Evolutionary conservation across 192 early-diverging fungal species (phyloP).

Genomic region (Umbelopsis ramanniana): DNA sequence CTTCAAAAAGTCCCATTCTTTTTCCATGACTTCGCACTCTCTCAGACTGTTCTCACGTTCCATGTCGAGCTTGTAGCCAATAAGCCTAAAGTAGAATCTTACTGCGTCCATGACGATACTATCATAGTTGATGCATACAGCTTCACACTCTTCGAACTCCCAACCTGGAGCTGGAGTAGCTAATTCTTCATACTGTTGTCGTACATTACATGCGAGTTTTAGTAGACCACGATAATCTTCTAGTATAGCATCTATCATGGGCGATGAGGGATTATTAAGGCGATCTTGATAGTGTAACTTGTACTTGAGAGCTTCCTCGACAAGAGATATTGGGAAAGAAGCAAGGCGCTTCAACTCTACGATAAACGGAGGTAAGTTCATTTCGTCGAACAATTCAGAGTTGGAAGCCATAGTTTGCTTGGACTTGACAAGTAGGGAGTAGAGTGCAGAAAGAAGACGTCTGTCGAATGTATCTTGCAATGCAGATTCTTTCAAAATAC

Average conservation of each 20-base stretch:
- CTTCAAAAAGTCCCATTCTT: slow-evolving; percentile 82
- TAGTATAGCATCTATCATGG: slow-evolving; percentile 77
- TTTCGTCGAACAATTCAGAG: slow-evolving; percentile 62
- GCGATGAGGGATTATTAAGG: slow-evolving; percentile 57
- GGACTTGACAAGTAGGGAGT: slow-evolving; percentile 61
- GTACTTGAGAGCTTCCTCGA: slow-evolving; percentile 81
- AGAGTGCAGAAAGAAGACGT: slow-evolving; percentile 66
- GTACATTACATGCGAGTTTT: slow-evolving; percentile 71
- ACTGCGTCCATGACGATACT: slow-evolving; percentile 70
- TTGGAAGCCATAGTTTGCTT: slow-evolving; percentile 75
- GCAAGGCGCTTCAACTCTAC: slow-evolving; percentile 70
- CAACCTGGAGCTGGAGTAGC: slow-evolving; percentile 65
- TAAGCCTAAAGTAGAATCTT: slow-evolving; percentile 76
- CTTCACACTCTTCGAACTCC: slow-evolving; percentile 64
- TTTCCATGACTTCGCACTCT: slow-evolving; percentile 81
- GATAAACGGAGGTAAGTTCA: slow-evolving; percentile 74
- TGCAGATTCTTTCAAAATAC: slow-evolving; percentile 82
- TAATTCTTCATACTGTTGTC: slow-evolving; percentile 69
- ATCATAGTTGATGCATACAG: slow-evolving; percentile 60
- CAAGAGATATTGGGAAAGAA: slow-evolving; percentile 77
- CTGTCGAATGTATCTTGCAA: slow-evolving; percentile 78
- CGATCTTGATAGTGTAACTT: slow-evolving; percentile 70
- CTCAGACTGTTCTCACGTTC: slow-evolving; percentile 61
- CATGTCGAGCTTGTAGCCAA: slow-evolving; percentile 72
- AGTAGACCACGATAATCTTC: slow-evolving; percentile 80